Evolutionary conservation across 257 asterid genomes (phyloP).

Genomic region (Gardenia jasminoides): DNA sequence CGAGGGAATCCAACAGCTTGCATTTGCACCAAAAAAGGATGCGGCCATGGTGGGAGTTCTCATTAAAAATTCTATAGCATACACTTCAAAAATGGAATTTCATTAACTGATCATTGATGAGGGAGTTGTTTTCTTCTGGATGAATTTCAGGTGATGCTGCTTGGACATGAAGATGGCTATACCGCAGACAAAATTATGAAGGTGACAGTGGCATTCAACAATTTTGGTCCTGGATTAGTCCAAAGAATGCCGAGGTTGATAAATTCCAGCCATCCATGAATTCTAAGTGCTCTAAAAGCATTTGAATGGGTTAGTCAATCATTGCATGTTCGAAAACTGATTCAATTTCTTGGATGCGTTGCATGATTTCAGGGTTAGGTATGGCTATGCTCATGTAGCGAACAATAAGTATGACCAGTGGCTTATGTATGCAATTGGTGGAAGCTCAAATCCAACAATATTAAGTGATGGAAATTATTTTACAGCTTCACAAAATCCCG

Average conservation of each 20-base stretch:
- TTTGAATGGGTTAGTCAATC: no score
- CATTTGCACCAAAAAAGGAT: no score
- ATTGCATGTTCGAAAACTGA: not conserved
- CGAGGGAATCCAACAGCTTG: no score
- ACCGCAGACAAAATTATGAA: conserved; percentile 54
- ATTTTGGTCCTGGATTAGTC: conserved; percentile 68
- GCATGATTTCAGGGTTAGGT: conserved; percentile 46
- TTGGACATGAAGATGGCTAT: conserved; percentile 61
- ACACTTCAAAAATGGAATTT: not conserved
- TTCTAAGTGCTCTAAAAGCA: not conserved
- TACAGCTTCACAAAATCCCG: conserved; percentile 28
- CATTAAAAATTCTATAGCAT: no score
- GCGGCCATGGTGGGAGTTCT: no score
- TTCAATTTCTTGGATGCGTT: no score
- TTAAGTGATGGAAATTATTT: conserved; percentile 58
- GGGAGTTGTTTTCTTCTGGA: not conserved
- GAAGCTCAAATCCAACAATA: conserved; percentile 62
- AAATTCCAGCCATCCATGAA: not conserved
- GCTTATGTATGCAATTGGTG: conserved; percentile 62
- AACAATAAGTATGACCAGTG: conserved; percentile 58
- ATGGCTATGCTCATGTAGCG: conserved; percentile 46
- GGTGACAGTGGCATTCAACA: conserved; percentile 64
- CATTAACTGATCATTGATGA: not conserved
- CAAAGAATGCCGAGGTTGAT: conserved; percentile 75
- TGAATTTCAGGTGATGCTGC: not conserved